Evolutionary conservation across 2,329 filamentous ascomycete species (phyloP).

Genomic region (Ascochyta lentis): DNA sequence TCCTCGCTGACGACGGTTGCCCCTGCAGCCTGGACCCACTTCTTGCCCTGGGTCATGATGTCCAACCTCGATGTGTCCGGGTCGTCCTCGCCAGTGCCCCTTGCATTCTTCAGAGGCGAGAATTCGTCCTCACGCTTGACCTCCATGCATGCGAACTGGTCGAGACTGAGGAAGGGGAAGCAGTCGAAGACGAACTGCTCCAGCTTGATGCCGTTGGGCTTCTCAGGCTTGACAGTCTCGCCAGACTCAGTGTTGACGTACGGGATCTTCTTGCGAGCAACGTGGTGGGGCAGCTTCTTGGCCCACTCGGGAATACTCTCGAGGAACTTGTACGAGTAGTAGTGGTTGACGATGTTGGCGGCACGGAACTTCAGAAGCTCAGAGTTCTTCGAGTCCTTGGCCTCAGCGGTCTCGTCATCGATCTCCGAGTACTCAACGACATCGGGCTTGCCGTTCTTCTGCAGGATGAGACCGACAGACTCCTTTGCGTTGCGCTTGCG

Average conservation of each 20-base stretch:
- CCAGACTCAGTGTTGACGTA: constrained; percentile 78
- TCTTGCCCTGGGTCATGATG: constrained; percentile 86
- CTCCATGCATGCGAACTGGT: constrained; percentile 94
- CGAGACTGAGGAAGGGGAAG: constrained; percentile 84
- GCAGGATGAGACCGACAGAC: constrained; percentile 90
- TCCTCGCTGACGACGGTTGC: constrained; percentile 72
- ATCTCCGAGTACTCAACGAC: constrained; percentile 99
- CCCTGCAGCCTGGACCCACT: constrained; percentile 83
- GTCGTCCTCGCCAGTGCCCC: constrained; percentile 85
- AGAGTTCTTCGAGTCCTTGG: constrained; percentile 79
- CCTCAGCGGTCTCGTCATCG: constrained; percentile 84
- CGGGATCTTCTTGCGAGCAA: constrained; percentile 98
- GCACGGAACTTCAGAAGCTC: constrained; percentile 92
- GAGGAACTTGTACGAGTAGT: constrained; percentile 94
- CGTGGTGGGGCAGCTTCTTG: constrained; percentile 88
- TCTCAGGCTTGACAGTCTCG: constrained; percentile 85
- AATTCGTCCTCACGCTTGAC: constrained; percentile 98
- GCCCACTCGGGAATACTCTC: constrained; percentile 88
- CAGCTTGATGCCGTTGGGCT: constrained; percentile 97
- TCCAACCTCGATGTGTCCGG: constrained; percentile 90
- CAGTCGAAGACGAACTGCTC: constrained; percentile 99
- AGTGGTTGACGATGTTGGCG: constrained; percentile 99
- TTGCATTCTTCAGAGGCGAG: constrained; percentile 92
- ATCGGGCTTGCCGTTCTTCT: constrained; percentile 94
- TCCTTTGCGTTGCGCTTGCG: constrained; percentile 97